Percentiles rank a stretch among this genome's conserved stretches.
These are phyloP conservation scores for Themeda triandra DNA, from an alignment of 176 grass and related monocot species.

Conservation along the genomic window DNA sequence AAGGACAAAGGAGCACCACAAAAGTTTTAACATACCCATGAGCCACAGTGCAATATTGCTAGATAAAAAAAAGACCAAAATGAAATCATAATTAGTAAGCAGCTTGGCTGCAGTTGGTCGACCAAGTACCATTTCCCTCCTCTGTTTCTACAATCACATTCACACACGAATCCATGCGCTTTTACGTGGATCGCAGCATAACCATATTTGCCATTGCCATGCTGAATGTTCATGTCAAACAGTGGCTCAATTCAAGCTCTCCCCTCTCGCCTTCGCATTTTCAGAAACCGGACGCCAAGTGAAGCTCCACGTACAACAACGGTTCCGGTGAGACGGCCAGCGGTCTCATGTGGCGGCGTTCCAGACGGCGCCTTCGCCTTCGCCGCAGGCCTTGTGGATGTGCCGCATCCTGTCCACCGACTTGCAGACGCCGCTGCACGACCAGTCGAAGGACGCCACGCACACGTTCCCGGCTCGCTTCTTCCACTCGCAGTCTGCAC, in stretches of 20 bases:
- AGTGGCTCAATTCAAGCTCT: neutral
- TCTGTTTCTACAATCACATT: neutral
- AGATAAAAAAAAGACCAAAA: neutral
- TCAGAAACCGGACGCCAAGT: neutral
- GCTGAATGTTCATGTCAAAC: neutral
- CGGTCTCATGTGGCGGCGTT: constrained; percentile 34
- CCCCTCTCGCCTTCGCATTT: neutral
- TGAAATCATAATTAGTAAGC: neutral
- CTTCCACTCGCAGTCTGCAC: constrained; percentile 82
- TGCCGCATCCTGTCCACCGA: constrained; percentile 75
- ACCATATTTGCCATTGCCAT: no score
- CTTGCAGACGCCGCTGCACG: constrained; percentile 77
- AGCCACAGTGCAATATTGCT: neutral
- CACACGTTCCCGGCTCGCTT: constrained; percentile 72
- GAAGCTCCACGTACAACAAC: neutral
- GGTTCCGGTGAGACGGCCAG: neutral
- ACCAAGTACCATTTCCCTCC: neutral
- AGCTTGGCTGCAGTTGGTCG: neutral
- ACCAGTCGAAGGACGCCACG: constrained; percentile 84
- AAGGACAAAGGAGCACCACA: neutral
- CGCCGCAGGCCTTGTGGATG: constrained; percentile 69
- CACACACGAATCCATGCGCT: neutral
- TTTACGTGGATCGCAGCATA: neutral
- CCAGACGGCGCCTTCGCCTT: constrained; percentile 64
- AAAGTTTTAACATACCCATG: neutral